A percentile compares a stretch with the other conserved stretches of the same genome.
These are phyloP conservation scores for Penicillium sp. DNA, from an alignment of 2,329 filamentous ascomycete species.

Conservation along the genomic window DNA sequence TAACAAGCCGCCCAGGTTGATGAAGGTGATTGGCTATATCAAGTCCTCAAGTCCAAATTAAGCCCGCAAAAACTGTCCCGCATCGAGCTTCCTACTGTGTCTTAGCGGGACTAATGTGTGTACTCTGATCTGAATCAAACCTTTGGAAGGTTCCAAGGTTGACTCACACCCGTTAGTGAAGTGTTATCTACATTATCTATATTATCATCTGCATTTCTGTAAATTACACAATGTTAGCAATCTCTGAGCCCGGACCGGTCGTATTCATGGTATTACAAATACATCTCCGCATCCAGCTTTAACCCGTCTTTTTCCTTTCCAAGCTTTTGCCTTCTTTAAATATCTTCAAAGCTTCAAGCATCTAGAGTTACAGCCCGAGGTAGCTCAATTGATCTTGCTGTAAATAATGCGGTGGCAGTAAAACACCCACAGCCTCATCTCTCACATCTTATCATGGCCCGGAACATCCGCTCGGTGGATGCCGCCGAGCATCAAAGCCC, in stretches of 20 bases:
- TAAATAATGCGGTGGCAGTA: slow-evolving; percentile 5
- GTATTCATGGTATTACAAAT: not conserved
- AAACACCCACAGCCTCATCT: not conserved
- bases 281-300: slow-evolving; percentile 10
- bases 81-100: not conserved
- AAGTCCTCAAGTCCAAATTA: not conserved
- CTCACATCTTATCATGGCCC: slow-evolving; percentile 27
- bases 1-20: not conserved
- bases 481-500: slow-evolving; percentile 28
- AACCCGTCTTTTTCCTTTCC: slow-evolving; percentile 2
- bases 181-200: not conserved
- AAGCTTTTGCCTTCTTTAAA: not conserved
- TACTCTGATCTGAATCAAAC: not conserved
- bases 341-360: not conserved
- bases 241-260: too few species aligned
- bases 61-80: not conserved
- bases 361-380: not conserved
- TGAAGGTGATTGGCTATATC: not conserved
- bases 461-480: slow-evolving; percentile 30
- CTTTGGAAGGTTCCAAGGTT: not conserved
- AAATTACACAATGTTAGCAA: not conserved
- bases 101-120: not conserved
- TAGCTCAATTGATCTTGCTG: not conserved
- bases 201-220: not conserved
- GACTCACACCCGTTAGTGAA: not conserved